Evolutionary conservation across 331 rosid genomes (phyloP).

Genomic region (Spiraea crenata): DNA sequence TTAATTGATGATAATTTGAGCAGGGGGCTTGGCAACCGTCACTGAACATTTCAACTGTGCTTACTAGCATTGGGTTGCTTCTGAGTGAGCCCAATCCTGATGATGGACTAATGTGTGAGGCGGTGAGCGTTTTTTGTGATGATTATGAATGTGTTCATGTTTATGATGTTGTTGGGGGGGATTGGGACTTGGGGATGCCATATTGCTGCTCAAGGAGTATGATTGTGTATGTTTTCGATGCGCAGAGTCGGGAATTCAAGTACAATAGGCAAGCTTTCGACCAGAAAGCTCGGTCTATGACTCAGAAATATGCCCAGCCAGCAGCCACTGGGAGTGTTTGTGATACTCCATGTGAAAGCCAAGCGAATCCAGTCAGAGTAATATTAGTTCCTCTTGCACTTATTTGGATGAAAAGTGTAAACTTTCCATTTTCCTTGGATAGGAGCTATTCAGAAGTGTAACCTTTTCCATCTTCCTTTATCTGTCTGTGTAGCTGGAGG

Average conservation of each 20-base stretch:
- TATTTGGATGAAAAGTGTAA: background rate
- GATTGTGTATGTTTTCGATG: background rate
- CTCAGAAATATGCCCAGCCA: conserved; percentile 33
- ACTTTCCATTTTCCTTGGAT: background rate
- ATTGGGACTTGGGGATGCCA: background rate
- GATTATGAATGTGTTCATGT: background rate
- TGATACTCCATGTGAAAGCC: conserved; percentile 1
- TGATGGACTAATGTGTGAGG: conserved; percentile 47
- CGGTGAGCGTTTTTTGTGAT: conserved; percentile 18
- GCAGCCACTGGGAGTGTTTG: conserved; percentile 24
- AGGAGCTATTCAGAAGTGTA: background rate
- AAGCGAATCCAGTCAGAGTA: conserved; percentile 20
- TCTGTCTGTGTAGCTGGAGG: conserved; percentile 20
- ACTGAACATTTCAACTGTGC: conserved; percentile 40
- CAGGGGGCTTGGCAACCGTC: conserved; percentile 55
- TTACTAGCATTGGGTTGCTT: conserved; percentile 40
- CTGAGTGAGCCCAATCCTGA: conserved; percentile 49
- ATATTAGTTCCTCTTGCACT: background rate
- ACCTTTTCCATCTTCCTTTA: background rate
- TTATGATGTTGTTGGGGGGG: background rate
- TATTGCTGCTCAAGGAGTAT: background rate
- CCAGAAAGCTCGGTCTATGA: conserved; percentile 41
- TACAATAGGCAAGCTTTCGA: conserved; percentile 42
- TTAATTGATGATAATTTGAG: background rate
- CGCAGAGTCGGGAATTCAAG: conserved; percentile 41